Conservation (phyloP, 306 rosid species). For the Ceratonia siliqua region DNA sequence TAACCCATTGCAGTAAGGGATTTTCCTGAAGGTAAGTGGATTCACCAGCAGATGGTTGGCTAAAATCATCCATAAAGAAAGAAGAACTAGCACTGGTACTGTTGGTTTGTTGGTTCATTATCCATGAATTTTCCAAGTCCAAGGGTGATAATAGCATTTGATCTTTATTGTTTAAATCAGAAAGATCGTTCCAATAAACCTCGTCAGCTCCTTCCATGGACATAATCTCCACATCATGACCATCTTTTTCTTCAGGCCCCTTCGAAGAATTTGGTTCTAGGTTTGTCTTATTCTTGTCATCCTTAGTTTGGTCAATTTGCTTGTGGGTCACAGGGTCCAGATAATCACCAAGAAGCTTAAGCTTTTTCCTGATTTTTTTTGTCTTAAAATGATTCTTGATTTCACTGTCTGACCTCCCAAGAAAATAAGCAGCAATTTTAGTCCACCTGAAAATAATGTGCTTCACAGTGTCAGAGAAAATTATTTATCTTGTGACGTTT, state of each 20-base stretch:
- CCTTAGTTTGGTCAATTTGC: slow-evolving; percentile 20
- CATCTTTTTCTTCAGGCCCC: neutral
- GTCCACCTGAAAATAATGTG: slow-evolving; percentile 55
- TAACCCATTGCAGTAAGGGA: too few species aligned
- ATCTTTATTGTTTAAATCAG: too few species aligned
- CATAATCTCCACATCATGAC: slow-evolving; percentile 7
- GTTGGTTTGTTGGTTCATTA: too few species aligned
- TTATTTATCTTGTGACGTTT: neutral
- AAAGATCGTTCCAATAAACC: too few species aligned
- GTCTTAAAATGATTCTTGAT: slow-evolving; percentile 74
- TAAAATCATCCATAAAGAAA: too few species aligned
- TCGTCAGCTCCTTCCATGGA: slow-evolving; percentile 5
- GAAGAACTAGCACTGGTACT: too few species aligned
- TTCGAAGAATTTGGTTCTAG: slow-evolving; percentile 8
- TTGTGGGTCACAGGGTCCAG: slow-evolving; percentile 51
- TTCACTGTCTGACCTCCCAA: slow-evolving; percentile 68
- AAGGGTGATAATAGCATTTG: too few species aligned
- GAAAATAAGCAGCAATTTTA: slow-evolving; percentile 63
- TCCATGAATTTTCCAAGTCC: too few species aligned
- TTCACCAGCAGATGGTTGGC: too few species aligned
- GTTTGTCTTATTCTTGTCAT: neutral
- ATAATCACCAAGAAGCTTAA: slow-evolving; percentile 57
- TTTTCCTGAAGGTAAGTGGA: too few species aligned
- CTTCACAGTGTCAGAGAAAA: neutral
- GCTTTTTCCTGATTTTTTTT: slow-evolving; percentile 53